Evolutionary conservation across 2,329 filamentous ascomycete genomes (phyloP).

Genomic region (Calonectria montana): DNA sequence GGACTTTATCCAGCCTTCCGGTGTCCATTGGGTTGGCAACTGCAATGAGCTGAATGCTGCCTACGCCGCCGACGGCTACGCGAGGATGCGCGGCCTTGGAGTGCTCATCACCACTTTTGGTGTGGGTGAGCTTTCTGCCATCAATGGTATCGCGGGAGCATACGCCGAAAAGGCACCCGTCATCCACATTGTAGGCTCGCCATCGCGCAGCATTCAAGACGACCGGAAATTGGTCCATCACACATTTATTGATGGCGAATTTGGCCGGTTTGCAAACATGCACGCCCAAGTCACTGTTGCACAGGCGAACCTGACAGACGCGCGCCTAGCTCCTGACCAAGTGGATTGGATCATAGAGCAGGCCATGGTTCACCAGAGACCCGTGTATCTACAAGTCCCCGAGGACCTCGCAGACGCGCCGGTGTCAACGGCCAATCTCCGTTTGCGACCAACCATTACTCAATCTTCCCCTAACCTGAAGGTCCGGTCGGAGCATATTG

Average conservation of each 20-base stretch:
- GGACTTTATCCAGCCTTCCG: background rate
- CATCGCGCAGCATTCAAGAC: background rate
- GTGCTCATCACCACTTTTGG: background rate
- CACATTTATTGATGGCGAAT: background rate
- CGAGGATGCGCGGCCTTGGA: background rate
- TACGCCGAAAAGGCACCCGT: background rate
- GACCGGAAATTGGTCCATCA: background rate
- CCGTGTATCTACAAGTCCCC: background rate
- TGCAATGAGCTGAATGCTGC: background rate
- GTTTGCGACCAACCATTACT: background rate
- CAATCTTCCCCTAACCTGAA: background rate
- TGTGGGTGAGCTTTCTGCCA: background rate
- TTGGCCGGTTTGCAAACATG: background rate
- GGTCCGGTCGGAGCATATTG: background rate
- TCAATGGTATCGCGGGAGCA: background rate
- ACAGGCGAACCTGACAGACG: background rate
- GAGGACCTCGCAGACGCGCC: background rate
- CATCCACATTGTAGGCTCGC: background rate
- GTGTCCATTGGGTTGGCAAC: background rate
- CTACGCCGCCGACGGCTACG: background rate
- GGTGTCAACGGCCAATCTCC: background rate
- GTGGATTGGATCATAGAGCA: background rate
- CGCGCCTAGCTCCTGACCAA: background rate
- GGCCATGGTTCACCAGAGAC: background rate
- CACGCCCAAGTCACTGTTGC: background rate